Conservation (phyloP, 1,284 basidiomycete species). For the Cutaneotrichosporon sp. region DNA sequence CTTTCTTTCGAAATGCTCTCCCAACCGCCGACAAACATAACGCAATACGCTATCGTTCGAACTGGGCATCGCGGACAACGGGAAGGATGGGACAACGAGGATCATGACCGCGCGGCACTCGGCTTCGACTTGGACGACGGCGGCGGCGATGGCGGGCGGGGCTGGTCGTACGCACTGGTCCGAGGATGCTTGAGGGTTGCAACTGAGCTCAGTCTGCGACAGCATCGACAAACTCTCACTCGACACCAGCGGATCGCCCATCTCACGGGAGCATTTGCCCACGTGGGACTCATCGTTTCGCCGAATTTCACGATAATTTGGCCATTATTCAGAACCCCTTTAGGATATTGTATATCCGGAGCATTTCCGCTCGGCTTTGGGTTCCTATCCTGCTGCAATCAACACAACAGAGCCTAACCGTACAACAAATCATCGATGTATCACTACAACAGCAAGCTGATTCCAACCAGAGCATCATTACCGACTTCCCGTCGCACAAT, state of each 20-base stretch:
- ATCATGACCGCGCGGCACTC: too few relatives aligned
- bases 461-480: too few relatives aligned
- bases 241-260: neutral
- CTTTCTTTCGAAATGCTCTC: neutral
- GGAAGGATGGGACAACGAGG: neutral
- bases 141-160: neutral
- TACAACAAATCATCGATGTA: too few relatives aligned
- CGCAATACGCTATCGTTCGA: too few relatives aligned
- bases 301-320: neutral
- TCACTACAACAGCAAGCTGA: too few relatives aligned
- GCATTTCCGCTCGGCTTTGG: neutral
- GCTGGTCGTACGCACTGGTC: slow-evolving; percentile 2
- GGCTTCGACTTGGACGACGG: neutral
- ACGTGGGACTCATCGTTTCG: neutral
- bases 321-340: too few relatives aligned
- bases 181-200: slow-evolving; percentile 5
- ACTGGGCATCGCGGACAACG: neutral
- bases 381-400: neutral
- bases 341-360: too few relatives aligned
- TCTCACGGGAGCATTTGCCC: neutral
- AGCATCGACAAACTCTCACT: neutral
- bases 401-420: too few relatives aligned
- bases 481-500: too few relatives aligned
- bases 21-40: neutral
- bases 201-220: neutral